Evolutionary conservation across 495 filamentous ascomycete genomes (phyloP), one percentile per base, ranked within the genome.

Genomic region (Penicillium odoratum): DNA sequence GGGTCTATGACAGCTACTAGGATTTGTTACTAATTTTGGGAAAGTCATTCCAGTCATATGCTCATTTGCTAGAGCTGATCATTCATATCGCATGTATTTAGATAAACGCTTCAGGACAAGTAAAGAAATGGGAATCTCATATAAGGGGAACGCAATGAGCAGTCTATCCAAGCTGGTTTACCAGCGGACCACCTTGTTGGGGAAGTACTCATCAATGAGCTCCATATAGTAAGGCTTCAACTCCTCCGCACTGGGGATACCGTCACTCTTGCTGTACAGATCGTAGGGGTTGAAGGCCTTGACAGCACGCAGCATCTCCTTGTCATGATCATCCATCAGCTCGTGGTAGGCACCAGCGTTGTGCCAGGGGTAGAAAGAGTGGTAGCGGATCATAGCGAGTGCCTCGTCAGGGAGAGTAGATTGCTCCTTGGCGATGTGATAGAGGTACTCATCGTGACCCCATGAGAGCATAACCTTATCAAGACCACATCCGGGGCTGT

Each of bases 401-500:
- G 88, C 90, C 78, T 93, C 90, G 29, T 77, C 74, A 0, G 92
- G 92, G 9, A 96, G 73, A 8, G 79, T 87, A 3, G 82, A 86
- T 76, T 94, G 90, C 49, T 89, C 85, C 74, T 88, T 89, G 62
- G 86, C 80, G 43, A 96, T 85, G 60, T 91, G 86, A 72, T 94
- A 95, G 43, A 96, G 79, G 65, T 93, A 96, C 74, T 96, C 92
- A 61, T 96, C 91, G 62, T 96, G 92, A 28, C 92, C 91, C 91
- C 91, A 95, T 53, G 86, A 90, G 55, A 96, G 81, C 85, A 96
- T 91, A 48, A 96, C 76, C 59, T 90, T 90, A 60, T 92, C 88
- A 11, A 95, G 72, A 3, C 92, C 92, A 59, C 89, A 92, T 4
- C 86, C 84, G 6, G 84, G 81, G 1, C 74, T 75, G 70, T 96